phyloP scores from a whole-genome alignment of 306 rosid genomes.

The Ormosia emarginata region DNA sequence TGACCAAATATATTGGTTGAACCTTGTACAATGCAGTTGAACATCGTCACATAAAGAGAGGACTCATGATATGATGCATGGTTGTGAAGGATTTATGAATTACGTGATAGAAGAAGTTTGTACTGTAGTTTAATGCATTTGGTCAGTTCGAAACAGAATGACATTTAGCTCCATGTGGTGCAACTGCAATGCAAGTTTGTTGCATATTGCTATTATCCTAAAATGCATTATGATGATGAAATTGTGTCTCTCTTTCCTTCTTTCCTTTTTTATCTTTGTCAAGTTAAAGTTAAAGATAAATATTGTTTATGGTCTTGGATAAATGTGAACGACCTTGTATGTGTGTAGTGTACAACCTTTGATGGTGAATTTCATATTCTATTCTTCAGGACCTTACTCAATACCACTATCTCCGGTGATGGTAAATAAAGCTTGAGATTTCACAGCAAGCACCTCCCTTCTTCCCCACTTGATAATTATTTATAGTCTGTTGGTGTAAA shows the following conservation, averaged over 20 bases:
- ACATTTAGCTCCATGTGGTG: background rate
- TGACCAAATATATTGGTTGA: background rate
- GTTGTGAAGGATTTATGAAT: background rate
- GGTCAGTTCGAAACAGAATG: background rate
- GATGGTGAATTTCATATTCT: background rate
- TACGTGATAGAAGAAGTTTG: background rate
- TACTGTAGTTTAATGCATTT: background rate
- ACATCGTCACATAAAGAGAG: background rate
- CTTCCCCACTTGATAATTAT: background rate
- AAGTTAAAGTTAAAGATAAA: background rate
- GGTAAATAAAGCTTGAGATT: background rate
- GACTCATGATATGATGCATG: background rate
- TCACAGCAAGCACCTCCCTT: background rate
- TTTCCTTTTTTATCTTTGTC: background rate
- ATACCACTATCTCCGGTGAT: background rate
- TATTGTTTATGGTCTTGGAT: background rate
- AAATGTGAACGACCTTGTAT: background rate
- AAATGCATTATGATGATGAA: background rate
- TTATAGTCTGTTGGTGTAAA: background rate
- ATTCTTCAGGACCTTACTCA: background rate
- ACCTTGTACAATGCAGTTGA: background rate
- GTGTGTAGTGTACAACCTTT: background rate
- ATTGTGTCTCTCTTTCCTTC: background rate
- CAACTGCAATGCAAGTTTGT: background rate
- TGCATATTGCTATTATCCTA: background rate